phyloP scores from a whole-genome alignment of 345 rosid genomes.

The Syzygium jambos region DNA sequence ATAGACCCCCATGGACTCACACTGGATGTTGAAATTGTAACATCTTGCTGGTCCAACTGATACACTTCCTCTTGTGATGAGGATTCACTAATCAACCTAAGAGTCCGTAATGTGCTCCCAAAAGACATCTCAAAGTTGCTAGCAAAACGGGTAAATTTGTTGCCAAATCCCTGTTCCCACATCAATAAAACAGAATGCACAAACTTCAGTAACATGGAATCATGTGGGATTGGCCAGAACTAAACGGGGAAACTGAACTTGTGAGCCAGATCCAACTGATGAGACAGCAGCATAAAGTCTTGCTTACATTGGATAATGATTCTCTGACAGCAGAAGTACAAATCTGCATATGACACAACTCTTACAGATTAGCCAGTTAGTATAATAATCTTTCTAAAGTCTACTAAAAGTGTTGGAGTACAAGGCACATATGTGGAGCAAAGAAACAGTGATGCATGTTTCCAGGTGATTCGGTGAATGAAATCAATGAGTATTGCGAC shows the following conservation, averaged over 20 bases:
- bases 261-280: constrained; percentile 23
- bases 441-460: neutral
- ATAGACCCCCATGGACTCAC: neutral
- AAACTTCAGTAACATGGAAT: constrained; percentile 10
- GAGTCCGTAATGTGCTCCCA: constrained; percentile 75
- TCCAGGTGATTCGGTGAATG: neutral
- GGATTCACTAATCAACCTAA: constrained; percentile 53
- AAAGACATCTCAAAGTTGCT: constrained; percentile 80
- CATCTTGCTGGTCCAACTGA: constrained; percentile 10
- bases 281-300: constrained; percentile 27
- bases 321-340: constrained; percentile 79
- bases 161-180: constrained; percentile 63
- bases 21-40: constrained; percentile 14
- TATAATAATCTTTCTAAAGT: neutral
- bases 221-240: neutral
- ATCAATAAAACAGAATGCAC: constrained; percentile 8
- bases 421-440: neutral
- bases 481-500: neutral
- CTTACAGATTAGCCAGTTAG: neutral
- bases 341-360: constrained; percentile 40
- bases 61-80: constrained; percentile 10
- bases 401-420: neutral
- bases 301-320: constrained; percentile 85
- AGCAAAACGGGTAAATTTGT: constrained; percentile 51
- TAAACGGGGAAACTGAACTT: constrained; percentile 20